Conservation (phyloP, 2,329 filamentous ascomycete genomes). For the Cladophialophora immunda region DNA sequence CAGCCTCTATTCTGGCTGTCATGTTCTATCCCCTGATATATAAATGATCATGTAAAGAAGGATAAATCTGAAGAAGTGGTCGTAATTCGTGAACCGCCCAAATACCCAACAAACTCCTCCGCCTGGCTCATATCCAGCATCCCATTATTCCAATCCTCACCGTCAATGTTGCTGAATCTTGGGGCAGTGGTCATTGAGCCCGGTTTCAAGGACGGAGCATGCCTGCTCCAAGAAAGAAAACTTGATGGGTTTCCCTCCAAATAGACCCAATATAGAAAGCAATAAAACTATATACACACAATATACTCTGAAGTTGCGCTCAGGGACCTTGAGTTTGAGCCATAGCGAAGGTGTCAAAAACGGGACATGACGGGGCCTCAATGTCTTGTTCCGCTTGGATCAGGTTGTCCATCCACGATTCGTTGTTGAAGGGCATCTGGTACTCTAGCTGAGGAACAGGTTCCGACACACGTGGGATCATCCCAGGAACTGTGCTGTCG, state of each 20-base stretch:
- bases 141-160: not conserved
- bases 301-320: not conserved
- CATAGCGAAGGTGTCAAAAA: constrained; percentile 22
- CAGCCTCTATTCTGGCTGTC: not conserved
- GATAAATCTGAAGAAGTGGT: not conserved
- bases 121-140: not conserved
- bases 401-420: constrained; percentile 36
- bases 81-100: not conserved
- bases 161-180: not conserved
- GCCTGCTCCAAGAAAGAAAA: not conserved
- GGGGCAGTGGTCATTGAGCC: not conserved
- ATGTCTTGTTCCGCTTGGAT: constrained; percentile 26
- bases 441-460: constrained; percentile 29
- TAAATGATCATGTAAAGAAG: not conserved
- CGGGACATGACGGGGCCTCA: constrained; percentile 18
- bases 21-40: not conserved
- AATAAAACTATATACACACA: not conserved
- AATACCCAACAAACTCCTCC: not conserved
- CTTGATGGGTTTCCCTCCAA: not conserved
- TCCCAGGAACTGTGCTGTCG: constrained; percentile 26
- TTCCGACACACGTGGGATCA: constrained; percentile 23
- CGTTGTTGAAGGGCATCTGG: constrained; percentile 34
- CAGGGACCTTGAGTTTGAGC: constrained; percentile 7
- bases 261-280: not conserved
- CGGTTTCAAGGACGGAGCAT: not conserved